Percentiles rank a stretch among this genome's conserved stretches.
Evolutionary conservation across 768 basidiomycete species (phyloP).

Genomic region (Lyophyllum decastes): DNA sequence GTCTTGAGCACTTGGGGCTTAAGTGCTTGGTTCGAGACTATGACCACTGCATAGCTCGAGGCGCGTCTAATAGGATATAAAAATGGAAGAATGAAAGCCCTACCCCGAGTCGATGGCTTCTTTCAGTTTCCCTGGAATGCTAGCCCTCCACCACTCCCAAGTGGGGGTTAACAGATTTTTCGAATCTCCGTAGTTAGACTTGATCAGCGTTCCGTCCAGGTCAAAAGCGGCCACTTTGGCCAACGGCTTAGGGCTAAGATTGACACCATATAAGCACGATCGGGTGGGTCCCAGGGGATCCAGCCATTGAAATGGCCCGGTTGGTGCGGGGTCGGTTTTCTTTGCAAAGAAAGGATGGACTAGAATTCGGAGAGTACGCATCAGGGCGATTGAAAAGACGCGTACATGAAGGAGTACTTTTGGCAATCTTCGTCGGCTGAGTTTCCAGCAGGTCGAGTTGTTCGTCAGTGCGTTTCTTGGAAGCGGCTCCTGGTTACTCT

Average conservation of each 20-base stretch:
- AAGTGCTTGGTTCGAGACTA: conserved; percentile 82
- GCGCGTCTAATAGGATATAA: not conserved
- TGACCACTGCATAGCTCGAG: conserved; percentile 65
- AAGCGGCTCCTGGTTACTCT: not conserved
- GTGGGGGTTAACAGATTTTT: conserved; percentile 36
- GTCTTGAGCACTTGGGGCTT: conserved; percentile 45
- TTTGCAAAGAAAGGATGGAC: conserved; percentile 46
- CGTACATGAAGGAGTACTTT: conserved; percentile 6
- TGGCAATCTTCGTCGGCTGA: conserved; percentile 9
- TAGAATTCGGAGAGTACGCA: conserved; percentile 7
- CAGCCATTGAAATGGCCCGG: conserved; percentile 40
- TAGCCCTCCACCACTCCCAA: conserved; percentile 75
- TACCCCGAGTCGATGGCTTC: conserved; percentile 64
- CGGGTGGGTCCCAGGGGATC: conserved; percentile 35
- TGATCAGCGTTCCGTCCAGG: conserved; percentile 87
- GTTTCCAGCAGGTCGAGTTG: conserved; percentile 5
- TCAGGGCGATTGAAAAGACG: not conserved
- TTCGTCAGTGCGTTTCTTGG: conserved; percentile 14
- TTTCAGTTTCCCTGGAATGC: conserved; percentile 64
- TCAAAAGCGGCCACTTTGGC: conserved; percentile 81
- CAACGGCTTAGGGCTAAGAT: conserved; percentile 41
- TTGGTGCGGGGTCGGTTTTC: conserved; percentile 7
- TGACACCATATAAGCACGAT: conserved; percentile 44
- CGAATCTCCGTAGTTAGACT: conserved; percentile 30
- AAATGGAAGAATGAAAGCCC: conserved; percentile 17